phyloP scores from a whole-genome alignment of 2,329 filamentous ascomycete genomes.

The Colletotrichum cordylinicola region DNA sequence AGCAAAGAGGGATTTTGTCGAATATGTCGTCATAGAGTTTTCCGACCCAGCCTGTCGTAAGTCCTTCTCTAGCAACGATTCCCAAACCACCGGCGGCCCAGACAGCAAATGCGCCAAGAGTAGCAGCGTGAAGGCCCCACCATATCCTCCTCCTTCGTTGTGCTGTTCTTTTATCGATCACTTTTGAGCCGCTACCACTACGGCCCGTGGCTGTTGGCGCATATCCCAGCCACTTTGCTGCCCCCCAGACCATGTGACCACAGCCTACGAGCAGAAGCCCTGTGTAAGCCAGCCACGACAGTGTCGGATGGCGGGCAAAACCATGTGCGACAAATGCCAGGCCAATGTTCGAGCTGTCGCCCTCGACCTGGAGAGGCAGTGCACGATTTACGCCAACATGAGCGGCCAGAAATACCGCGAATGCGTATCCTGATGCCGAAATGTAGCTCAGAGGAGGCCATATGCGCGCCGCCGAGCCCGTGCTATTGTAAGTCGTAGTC shows the following conservation, averaged over 20 bases:
- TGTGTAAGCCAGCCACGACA: slow-evolving; percentile 73
- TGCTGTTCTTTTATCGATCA: slow-evolving; percentile 55
- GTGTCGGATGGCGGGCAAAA: slow-evolving; percentile 72
- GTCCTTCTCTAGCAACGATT: slow-evolving; percentile 75
- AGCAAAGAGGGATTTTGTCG: slow-evolving; percentile 27
- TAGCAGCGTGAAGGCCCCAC: slow-evolving; percentile 73
- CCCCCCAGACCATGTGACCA: slow-evolving; percentile 84
- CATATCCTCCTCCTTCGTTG: slow-evolving; percentile 68
- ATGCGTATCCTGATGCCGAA: slow-evolving; percentile 73
- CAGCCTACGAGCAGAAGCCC: slow-evolving; percentile 71
- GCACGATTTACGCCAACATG: slow-evolving; percentile 80
- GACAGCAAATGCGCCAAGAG: slow-evolving; percentile 61
- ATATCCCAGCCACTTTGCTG: slow-evolving; percentile 79
- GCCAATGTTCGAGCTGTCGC: slow-evolving; percentile 85
- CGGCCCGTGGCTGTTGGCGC: slow-evolving; percentile 62
- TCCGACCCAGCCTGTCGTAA: slow-evolving; percentile 78
- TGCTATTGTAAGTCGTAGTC: slow-evolving; percentile 30
- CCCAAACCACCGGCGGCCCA: slow-evolving; percentile 86
- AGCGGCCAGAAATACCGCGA: slow-evolving; percentile 68
- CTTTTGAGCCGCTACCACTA: slow-evolving; percentile 45
- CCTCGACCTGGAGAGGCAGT: slow-evolving; percentile 78
- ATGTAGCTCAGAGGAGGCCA: slow-evolving; percentile 79
- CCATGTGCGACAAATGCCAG: slow-evolving; percentile 86
- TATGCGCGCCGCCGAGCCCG: slow-evolving; percentile 34
- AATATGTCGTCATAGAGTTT: slow-evolving; percentile 80